Evolutionary conservation across 2,329 filamentous ascomycete species (phyloP), one percentile per base, ranked within the genome.

Genomic region (Claviceps sorghi): DNA sequence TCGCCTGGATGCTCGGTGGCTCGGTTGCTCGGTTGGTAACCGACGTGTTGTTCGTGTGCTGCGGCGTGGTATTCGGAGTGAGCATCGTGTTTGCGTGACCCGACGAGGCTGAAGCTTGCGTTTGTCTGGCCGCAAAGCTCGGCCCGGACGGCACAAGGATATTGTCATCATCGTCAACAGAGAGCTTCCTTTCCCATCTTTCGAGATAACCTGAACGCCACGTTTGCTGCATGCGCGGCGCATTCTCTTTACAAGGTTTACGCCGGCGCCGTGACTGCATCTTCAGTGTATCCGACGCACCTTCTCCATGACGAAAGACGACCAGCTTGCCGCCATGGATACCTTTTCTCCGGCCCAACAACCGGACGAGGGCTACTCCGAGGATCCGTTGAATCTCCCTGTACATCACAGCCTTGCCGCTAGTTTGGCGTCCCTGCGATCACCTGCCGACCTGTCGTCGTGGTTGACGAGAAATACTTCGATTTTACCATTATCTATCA

Each of bases 301-400:
- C 9, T 21, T 9, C 32, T 21, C 43, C 17, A 65, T 65, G 63
- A 59, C 62, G 38, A 63, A 61, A 53, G 56, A 59, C 49, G 59
- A 64, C 49, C 57, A 54, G 40, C 56, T 60, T 22, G 55, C 57
- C 10, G 44, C 52, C 47, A 73, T 75, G 70, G 71, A 75, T 59
- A 61, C 69, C 46, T 72, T 73, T 55, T 67, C 78, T 34, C 74
- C 78, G 58, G 73, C 65, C 17, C 73, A 76, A 54, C 73, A 82
- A 65, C 77, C 88, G 54, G 88, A 94, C 70, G 88, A 94, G 70
- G 88, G 88, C 61, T 94, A 93, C 66, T 90, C 87, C 6, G 87
- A 93, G 65, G 86, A 90, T 58, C 78, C 78, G 54, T 67, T 81
- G 50, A 76, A 74, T 58, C 68, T 72, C 11, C 64, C 67, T 51